Evolutionary conservation across 805 yeast genomes (phyloP).

Genomic region (Helenozyma rhizophorensis): DNA sequence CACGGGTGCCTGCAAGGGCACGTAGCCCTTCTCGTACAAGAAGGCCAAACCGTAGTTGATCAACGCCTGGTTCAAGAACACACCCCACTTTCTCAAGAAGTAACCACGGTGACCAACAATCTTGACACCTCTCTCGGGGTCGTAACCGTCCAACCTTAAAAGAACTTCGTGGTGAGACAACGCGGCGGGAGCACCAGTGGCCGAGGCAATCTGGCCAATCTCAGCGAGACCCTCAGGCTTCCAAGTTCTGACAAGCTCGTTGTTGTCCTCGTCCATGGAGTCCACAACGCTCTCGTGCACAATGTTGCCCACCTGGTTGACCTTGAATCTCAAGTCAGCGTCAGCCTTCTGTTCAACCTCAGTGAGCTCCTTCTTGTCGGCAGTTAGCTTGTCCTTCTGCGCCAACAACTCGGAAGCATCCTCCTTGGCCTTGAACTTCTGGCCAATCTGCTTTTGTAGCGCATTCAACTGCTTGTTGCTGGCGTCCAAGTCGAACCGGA

Average conservation of each 20-base stretch:
- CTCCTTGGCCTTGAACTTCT: conserved; percentile 89
- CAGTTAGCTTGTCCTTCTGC: conserved; percentile 71
- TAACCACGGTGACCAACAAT: conserved; percentile 98
- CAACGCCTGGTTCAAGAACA: conserved; percentile 94
- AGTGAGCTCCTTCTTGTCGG: conserved; percentile 62
- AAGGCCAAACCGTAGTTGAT: conserved; percentile 92
- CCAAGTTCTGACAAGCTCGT: conserved; percentile 85
- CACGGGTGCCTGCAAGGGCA: conserved; percentile 95
- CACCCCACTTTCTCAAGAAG: conserved; percentile 92
- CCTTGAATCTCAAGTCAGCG: conserved; percentile 66
- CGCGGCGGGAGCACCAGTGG: conserved; percentile 68
- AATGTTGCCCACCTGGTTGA: conserved; percentile 86
- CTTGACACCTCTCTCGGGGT: conserved; percentile 97
- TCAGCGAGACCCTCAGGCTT: conserved; percentile 65
- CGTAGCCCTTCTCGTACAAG: conserved; percentile 72
- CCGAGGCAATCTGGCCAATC: conserved; percentile 65
- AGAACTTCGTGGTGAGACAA: conserved; percentile 95
- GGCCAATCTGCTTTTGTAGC: conserved; percentile 89
- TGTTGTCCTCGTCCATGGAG: conserved; percentile 86
- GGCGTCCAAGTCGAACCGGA: conserved; percentile 79
- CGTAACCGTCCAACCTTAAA: conserved; percentile 93
- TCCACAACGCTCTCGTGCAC: conserved; percentile 90
- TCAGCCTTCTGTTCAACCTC: conserved; percentile 79
- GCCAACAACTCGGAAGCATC: conserved; percentile 82
- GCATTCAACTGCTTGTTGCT: conserved; percentile 83